Percentiles rank a stretch among this genome's conserved stretches.
These are phyloP conservation scores for Magnolia officinalis DNA, from an alignment of 164 flowering plant species.

Conservation along the genomic window DNA sequence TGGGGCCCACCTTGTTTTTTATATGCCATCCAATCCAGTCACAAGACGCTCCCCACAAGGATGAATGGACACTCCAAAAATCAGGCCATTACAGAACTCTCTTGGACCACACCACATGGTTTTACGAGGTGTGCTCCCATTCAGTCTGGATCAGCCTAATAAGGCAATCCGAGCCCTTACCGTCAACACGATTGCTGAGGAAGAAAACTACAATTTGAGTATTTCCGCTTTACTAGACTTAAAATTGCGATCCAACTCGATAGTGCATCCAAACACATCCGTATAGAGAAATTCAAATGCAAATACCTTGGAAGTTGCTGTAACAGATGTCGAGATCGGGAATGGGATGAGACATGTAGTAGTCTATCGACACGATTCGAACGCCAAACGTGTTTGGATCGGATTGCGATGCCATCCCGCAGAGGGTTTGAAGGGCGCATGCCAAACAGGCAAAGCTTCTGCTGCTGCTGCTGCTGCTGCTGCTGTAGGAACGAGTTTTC, in stretches of 20 bases:
- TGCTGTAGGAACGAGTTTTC: neutral
- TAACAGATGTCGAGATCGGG: conserved; percentile 61
- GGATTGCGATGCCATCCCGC: conserved; percentile 28
- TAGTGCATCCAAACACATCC: neutral
- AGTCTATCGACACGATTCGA: conserved; percentile 73
- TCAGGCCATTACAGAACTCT: neutral
- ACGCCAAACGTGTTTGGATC: conserved; percentile 50
- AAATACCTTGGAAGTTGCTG: conserved; percentile 72
- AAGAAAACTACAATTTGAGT: too few species aligned
- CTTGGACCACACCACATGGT: neutral
- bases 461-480: neutral
- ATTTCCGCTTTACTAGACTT: too few species aligned
- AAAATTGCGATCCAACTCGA: too few species aligned
- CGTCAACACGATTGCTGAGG: too few species aligned
- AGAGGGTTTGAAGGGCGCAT: neutral
- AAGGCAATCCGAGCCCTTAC: too few species aligned
- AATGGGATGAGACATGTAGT: conserved; percentile 72
- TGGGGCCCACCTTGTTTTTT: neutral
- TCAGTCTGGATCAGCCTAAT: neutral
- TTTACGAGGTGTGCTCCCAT: neutral
- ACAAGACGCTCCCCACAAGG: neutral
- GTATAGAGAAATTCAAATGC: neutral
- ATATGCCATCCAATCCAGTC: neutral
- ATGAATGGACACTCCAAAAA: neutral
- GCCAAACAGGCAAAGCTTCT: neutral